A percentile compares a stretch with the other conserved stretches of the same genome.
These are phyloP conservation scores for Drechslera avenae DNA, from an alignment of 2,329 filamentous ascomycete species.

Conservation along the genomic window DNA sequence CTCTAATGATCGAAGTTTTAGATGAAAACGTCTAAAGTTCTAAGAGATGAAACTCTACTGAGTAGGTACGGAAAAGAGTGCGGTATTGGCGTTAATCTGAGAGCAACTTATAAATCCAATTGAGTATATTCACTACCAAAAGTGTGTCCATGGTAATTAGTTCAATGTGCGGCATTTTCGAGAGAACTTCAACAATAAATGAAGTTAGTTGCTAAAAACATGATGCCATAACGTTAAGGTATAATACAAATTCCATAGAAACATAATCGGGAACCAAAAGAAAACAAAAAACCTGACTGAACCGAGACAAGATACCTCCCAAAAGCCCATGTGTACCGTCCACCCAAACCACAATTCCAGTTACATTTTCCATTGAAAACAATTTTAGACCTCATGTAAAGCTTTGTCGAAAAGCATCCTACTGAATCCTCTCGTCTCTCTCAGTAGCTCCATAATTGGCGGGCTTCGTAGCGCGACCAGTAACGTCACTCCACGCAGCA, in stretches of 20 bases:
- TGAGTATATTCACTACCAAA: too few species aligned
- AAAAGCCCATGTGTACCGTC: neutral
- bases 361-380: neutral
- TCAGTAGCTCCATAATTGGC: conserved; percentile 37
- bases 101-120: too few species aligned
- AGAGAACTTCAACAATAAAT: too few species aligned
- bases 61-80: too few species aligned
- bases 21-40: too few species aligned
- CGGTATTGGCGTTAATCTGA: too few species aligned
- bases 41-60: too few species aligned
- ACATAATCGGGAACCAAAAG: accelerated
- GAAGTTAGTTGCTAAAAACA: too few species aligned
- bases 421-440: neutral
- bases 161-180: too few species aligned
- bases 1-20: too few species aligned
- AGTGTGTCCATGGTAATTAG: too few species aligned
- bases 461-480: conserved; percentile 57
- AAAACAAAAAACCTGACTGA: neutral
- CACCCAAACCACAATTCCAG: neutral
- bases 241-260: neutral
- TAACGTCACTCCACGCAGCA: conserved; percentile 88
- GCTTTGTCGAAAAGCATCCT: neutral
- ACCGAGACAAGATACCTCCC: neutral
- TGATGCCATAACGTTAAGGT: neutral
- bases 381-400: neutral